Conservation (phyloP, 164 flowering plant species). For the Hamamelis virginiana region DNA sequence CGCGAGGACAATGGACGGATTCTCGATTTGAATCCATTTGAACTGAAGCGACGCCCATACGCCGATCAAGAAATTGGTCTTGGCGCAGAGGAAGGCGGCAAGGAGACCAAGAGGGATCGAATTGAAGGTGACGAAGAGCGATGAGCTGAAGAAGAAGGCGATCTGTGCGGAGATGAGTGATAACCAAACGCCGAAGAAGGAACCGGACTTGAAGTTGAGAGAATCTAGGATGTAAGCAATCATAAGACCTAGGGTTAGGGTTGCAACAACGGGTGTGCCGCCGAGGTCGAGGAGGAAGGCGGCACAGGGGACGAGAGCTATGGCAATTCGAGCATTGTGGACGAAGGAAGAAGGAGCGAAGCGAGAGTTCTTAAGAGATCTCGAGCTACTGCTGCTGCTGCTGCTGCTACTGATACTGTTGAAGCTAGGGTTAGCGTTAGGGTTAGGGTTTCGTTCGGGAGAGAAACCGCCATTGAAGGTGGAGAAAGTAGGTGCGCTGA, state of each 20-base stretch:
- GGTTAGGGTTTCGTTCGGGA: slow-evolving; percentile 34
- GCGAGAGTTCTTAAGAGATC: slow-evolving; percentile 43
- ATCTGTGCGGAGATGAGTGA: slow-evolving; percentile 75
- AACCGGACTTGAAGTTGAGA: slow-evolving; percentile 62
- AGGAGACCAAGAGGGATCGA: slow-evolving; percentile 54
- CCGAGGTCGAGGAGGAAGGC: slow-evolving; percentile 92
- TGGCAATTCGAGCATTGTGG: slow-evolving; percentile 72
- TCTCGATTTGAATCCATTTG: slow-evolving; percentile 83
- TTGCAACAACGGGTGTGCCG: slow-evolving; percentile 74
- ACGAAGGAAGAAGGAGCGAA: slow-evolving; percentile 57
- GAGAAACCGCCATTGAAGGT: slow-evolving; percentile 38
- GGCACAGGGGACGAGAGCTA: slow-evolving; percentile 80
- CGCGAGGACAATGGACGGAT: slow-evolving; percentile 74
- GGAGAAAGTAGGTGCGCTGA: slow-evolving; percentile 55
- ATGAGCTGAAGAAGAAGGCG: slow-evolving; percentile 69
- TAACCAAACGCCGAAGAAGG: slow-evolving; percentile 88
- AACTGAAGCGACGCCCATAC: slow-evolving; percentile 95
- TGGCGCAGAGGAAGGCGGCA: slow-evolving; percentile 64
- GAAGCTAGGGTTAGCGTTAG: slow-evolving; percentile 7
- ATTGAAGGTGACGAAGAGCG: slow-evolving; percentile 43
- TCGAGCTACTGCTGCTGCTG: slow-evolving; percentile 9
- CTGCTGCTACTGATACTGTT: background rate
- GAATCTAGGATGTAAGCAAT: slow-evolving; percentile 84
- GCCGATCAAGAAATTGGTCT: slow-evolving; percentile 72
- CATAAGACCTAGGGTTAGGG: slow-evolving; percentile 77